Conservation (phyloP, 2,329 filamentous ascomycete species). For the Aspergillus carbonarius region DNA sequence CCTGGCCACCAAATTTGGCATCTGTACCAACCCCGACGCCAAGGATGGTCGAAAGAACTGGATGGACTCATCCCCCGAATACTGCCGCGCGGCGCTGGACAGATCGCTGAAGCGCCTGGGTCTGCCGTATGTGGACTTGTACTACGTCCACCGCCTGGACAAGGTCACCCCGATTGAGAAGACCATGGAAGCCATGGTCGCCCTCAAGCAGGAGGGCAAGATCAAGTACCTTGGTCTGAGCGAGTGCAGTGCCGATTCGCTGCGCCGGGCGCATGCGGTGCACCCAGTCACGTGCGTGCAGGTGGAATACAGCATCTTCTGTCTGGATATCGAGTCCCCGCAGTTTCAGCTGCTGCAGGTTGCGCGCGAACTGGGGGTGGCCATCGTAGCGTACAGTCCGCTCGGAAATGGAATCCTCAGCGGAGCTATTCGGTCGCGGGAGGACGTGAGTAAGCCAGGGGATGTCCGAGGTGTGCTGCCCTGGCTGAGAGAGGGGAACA, state of each 20-base stretch:
- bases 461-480: slow-evolving; percentile 51
- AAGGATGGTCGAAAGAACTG: slow-evolving; percentile 18
- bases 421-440: slow-evolving; percentile 38
- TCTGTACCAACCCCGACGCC: slow-evolving; percentile 18
- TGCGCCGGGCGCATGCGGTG: slow-evolving; percentile 51
- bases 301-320: slow-evolving; percentile 54
- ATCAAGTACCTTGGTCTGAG: slow-evolving; percentile 54
- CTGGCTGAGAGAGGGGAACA: slow-evolving; percentile 54
- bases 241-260: slow-evolving; percentile 49
- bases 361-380: slow-evolving; percentile 36
- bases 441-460: slow-evolving; percentile 37
- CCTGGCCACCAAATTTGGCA: slow-evolving; percentile 54
- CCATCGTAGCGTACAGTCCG: slow-evolving; percentile 45
- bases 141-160: slow-evolving; percentile 49
- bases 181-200: slow-evolving; percentile 45
- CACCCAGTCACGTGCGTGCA: slow-evolving; percentile 55
- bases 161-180: slow-evolving; percentile 37
- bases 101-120: slow-evolving; percentile 44
- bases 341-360: slow-evolving; percentile 26
- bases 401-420: slow-evolving; percentile 48
- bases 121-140: slow-evolving; percentile 49
- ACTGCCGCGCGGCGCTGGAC: slow-evolving; percentile 43
- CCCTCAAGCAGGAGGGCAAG: slow-evolving; percentile 53
- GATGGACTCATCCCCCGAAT: slow-evolving; percentile 40
- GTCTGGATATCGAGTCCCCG: slow-evolving; percentile 49